phyloP scores from a whole-genome alignment of 164 flowering plant species.

The Dillenia suffruticosa region DNA sequence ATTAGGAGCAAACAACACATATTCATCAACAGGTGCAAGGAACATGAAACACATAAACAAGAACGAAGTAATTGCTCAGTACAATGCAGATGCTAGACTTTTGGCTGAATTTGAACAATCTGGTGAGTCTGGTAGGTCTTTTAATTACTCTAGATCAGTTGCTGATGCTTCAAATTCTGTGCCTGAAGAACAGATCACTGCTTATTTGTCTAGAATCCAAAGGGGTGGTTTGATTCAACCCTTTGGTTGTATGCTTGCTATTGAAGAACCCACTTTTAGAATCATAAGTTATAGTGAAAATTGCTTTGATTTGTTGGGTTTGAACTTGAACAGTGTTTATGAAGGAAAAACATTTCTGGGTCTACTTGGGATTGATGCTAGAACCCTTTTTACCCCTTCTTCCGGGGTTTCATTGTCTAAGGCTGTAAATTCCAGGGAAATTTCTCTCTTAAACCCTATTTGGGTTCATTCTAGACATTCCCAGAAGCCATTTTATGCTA shows the following conservation, averaged over 20 bases:
- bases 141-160: conserved; percentile 51
- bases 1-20: conserved; percentile 4
- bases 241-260: conserved; percentile 75
- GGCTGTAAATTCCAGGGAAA: conserved; percentile 45
- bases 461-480: conserved; percentile 47
- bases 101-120: conserved; percentile 59
- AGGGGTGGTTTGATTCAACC: conserved; percentile 71
- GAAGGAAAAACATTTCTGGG: conserved; percentile 11
- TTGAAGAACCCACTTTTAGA: conserved; percentile 56
- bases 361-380: conserved; percentile 57
- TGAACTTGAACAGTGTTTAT: conserved; percentile 6
- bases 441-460: conserved; percentile 64
- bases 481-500: conserved; percentile 60
- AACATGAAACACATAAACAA: conserved; percentile 25
- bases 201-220: conserved; percentile 61
- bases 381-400: conserved; percentile 54
- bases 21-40: conserved; percentile 25
- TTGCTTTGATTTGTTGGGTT: conserved; percentile 40
- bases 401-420: conserved; percentile 44
- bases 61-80: conserved; percentile 35
- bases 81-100: conserved; percentile 56
- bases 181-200: conserved; percentile 50
- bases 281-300: conserved; percentile 71
- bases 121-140: conserved; percentile 46
- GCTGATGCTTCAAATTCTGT: conserved; percentile 22